These are phyloP conservation scores for Trypethelium eluteriae DNA, from an alignment of 495 filamentous ascomycete genomes.

Conservation along the genomic window DNA sequence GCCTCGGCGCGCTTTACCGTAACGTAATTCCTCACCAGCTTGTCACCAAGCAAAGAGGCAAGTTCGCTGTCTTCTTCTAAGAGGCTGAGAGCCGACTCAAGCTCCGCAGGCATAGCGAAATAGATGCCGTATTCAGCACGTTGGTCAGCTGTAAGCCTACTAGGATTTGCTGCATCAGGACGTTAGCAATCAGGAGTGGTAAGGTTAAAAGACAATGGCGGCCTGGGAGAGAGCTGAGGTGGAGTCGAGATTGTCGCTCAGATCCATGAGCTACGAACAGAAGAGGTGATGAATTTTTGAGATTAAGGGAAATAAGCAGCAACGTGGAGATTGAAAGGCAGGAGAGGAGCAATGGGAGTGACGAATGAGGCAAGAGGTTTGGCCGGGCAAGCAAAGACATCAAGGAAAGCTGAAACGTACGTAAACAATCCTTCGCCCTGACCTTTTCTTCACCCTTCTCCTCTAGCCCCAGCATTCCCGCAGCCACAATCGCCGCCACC, in stretches of 20 bases:
- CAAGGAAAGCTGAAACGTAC: constrained; percentile 34
- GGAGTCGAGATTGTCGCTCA: too few relatives aligned
- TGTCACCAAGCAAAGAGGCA: constrained; percentile 22
- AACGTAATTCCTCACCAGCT: constrained; percentile 30
- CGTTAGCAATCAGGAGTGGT: constrained; percentile 6
- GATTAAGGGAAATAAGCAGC: too few relatives aligned
- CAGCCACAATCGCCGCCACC: constrained; percentile 56
- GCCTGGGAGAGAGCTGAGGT: too few relatives aligned
- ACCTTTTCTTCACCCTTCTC: constrained; percentile 38
- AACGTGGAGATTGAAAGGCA: background rate
- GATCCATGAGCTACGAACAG: too few relatives aligned
- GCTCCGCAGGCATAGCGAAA: constrained; percentile 23
- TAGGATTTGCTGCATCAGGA: constrained; percentile 27
- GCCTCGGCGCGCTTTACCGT: constrained; percentile 34
- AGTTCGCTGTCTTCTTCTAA: constrained; percentile 29
- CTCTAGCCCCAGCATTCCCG: constrained; percentile 55
- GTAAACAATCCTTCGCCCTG: constrained; percentile 49
- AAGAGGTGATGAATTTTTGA: too few relatives aligned
- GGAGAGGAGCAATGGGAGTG: background rate
- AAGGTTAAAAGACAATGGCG: too few relatives aligned
- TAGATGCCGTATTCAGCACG: constrained; percentile 47
- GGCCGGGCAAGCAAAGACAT: constrained; percentile 1
- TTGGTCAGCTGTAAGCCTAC: constrained; percentile 41
- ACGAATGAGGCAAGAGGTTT: too few relatives aligned
- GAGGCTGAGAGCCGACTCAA: constrained; percentile 26